phyloP scores from a whole-genome alignment of 805 yeast species.

The Saturnispora hagleri region DNA sequence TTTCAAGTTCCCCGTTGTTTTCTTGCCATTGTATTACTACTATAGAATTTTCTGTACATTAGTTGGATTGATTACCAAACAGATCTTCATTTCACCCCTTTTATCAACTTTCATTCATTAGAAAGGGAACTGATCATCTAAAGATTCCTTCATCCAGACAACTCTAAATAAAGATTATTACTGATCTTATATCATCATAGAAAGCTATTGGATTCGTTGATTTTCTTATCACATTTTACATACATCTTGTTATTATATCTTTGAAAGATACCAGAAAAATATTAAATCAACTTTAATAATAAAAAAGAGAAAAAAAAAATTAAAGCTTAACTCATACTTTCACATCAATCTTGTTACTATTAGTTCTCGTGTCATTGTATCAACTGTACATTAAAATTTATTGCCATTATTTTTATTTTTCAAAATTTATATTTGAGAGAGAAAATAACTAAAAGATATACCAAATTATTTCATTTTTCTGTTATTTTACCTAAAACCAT shows the following conservation, averaged over 20 bases:
- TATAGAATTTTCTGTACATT: background rate
- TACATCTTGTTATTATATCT: background rate
- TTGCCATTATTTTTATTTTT: background rate
- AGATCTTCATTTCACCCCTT: background rate
- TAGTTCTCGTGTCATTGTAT: conserved; percentile 7
- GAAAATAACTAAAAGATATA: background rate
- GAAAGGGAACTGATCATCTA: background rate
- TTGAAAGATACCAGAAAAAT: background rate
- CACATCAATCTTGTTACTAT: conserved; percentile 4
- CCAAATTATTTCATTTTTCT: background rate
- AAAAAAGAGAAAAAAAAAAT: background rate
- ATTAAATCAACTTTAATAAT: background rate
- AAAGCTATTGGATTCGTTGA: background rate
- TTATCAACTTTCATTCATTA: background rate
- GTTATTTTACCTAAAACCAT: background rate
- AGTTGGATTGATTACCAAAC: background rate
- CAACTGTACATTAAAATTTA: conserved; percentile 6
- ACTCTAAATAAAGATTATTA: background rate
- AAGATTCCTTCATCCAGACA: background rate
- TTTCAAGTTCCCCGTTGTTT: background rate
- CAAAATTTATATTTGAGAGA: background rate
- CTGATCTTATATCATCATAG: background rate
- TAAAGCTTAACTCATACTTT: background rate
- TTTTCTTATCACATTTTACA: background rate
- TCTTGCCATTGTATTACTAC: background rate